These are phyloP conservation scores for Pythium dissimile DNA, from an alignment of 352 stramenopile genomes.

Conservation along the genomic window DNA sequence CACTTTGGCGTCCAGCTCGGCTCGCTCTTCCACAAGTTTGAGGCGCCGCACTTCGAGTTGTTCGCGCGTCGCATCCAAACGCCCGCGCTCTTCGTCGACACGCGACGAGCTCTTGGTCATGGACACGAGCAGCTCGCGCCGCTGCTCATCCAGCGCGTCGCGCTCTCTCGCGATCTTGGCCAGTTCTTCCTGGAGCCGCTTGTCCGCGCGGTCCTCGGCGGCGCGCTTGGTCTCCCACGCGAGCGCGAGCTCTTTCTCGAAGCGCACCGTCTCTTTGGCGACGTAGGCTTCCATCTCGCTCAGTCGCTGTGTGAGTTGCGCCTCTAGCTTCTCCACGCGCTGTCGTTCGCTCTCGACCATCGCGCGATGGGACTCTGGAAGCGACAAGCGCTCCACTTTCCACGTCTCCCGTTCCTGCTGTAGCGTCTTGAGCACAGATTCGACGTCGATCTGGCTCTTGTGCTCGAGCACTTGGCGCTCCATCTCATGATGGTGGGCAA, in stretches of 20 bases:
- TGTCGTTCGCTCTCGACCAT: slow-evolving; percentile 59
- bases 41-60: slow-evolving; percentile 55
- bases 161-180: slow-evolving; percentile 65
- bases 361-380: slow-evolving; percentile 56
- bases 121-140: slow-evolving; percentile 54
- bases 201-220: slow-evolving; percentile 58
- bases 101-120: slow-evolving; percentile 47
- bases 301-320: slow-evolving; percentile 43
- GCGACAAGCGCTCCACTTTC: slow-evolving; percentile 41
- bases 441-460: slow-evolving; percentile 54
- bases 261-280: slow-evolving; percentile 35
- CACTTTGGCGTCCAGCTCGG: slow-evolving; percentile 41
- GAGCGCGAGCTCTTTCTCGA: slow-evolving; percentile 36
- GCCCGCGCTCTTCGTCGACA: slow-evolving; percentile 68
- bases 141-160: slow-evolving; percentile 68
- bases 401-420: slow-evolving; percentile 37
- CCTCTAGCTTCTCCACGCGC: slow-evolving; percentile 62
- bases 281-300: slow-evolving; percentile 46
- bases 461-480: slow-evolving; percentile 56
- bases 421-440: slow-evolving; percentile 27
- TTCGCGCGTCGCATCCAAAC: slow-evolving; percentile 48
- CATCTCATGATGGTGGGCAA: slow-evolving; percentile 39
- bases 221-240: slow-evolving; percentile 30
- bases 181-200: slow-evolving; percentile 58
- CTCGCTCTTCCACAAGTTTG: slow-evolving; percentile 57